phyloP scores from a whole-genome alignment of 1,284 basidiomycete genomes.

The Microbotryomycetes sp. region DNA sequence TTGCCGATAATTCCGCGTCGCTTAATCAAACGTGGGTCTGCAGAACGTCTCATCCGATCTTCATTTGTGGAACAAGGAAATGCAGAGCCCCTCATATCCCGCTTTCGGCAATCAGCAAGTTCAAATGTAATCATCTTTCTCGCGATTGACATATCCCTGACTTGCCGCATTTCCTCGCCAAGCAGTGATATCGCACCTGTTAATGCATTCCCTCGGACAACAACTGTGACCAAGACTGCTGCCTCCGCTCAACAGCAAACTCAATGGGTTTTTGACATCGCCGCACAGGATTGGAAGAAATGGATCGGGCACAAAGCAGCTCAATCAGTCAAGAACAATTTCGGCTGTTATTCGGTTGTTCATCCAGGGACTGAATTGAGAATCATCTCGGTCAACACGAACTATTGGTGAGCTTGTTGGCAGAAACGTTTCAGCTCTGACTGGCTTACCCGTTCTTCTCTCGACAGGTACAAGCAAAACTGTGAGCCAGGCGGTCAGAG shows the following conservation, averaged over 20 bases:
- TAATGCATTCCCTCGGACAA: conserved; percentile 38
- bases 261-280: conserved; percentile 35
- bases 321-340: conserved; percentile 6
- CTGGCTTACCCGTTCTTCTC: conserved; percentile 14
- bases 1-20: not conserved
- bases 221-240: too few relatives aligned
- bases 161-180: not conserved
- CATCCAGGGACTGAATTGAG: conserved; percentile 29
- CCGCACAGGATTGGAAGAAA: conserved; percentile 30
- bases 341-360: conserved; percentile 33
- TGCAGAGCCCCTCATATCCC: conserved; percentile 35
- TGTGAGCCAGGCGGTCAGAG: conserved; percentile 7
- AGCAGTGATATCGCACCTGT: conserved; percentile 39
- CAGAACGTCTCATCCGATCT: conserved; percentile 24
- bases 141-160: not conserved
- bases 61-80: conserved; percentile 20
- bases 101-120: conserved; percentile 39
- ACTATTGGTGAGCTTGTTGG: conserved; percentile 50
- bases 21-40: not conserved
- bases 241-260: conserved; percentile 4
- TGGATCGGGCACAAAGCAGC: conserved; percentile 34
- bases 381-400: conserved; percentile 54
- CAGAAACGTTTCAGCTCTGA: not conserved
- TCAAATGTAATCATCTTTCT: not conserved
- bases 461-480: conserved; percentile 31